phyloP scores from a whole-genome alignment of 805 yeast species.

The Candida ipomoeae region DNA sequence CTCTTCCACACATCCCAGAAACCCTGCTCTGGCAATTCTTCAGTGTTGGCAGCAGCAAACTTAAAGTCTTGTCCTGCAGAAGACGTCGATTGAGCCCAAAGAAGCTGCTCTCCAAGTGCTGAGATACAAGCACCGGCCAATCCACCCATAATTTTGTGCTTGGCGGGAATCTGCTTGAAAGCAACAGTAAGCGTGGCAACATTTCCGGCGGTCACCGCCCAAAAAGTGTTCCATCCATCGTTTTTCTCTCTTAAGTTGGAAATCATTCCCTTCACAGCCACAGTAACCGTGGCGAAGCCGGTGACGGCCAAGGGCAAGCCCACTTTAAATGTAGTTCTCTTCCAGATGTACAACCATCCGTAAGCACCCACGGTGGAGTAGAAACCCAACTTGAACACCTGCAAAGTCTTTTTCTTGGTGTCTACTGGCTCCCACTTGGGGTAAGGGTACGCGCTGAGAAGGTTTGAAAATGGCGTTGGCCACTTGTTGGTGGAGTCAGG shows the following conservation, averaged over 20 bases:
- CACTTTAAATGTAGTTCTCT: slow-evolving; percentile 40
- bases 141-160: slow-evolving; percentile 40
- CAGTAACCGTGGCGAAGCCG: slow-evolving; percentile 48
- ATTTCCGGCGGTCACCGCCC: slow-evolving; percentile 57
- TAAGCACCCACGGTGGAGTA: slow-evolving; percentile 48
- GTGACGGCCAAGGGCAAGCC: slow-evolving; percentile 38
- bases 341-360: slow-evolving; percentile 43
- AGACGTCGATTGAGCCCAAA: slow-evolving; percentile 39
- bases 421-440: slow-evolving; percentile 53
- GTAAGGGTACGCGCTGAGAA: slow-evolving; percentile 37
- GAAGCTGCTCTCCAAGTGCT: slow-evolving; percentile 35
- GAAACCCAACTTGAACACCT: slow-evolving; percentile 44
- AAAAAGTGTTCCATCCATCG: slow-evolving; percentile 59
- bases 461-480: slow-evolving; percentile 41
- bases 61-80: slow-evolving; percentile 37
- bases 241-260: slow-evolving; percentile 60
- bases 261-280: slow-evolving; percentile 44
- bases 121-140: slow-evolving; percentile 36
- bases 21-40: slow-evolving; percentile 35
- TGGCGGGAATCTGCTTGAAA: slow-evolving; percentile 38
- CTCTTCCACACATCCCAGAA: slow-evolving; percentile 82
- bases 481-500: slow-evolving; percentile 40
- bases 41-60: slow-evolving; percentile 37
- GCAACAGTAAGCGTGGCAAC: slow-evolving; percentile 43
- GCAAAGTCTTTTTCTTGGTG: slow-evolving; percentile 47